Conservation (phyloP, 495 filamentous ascomycete genomes). For the Hyaloscypha hepaticicola region DNA sequence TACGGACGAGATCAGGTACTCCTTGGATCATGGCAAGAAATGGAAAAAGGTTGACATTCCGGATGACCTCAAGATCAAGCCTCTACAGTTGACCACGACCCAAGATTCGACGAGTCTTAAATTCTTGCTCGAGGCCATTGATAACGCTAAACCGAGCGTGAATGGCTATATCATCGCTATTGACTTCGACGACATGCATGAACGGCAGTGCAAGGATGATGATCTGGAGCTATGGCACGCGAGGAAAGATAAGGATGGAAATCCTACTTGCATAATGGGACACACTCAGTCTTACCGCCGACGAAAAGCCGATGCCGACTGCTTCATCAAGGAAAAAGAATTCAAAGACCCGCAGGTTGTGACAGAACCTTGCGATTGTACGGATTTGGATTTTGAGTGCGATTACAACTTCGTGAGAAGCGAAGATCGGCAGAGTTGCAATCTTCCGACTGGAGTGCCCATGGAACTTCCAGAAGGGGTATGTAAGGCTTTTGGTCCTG, state of each 20-base stretch:
- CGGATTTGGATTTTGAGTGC: slow-evolving; percentile 84
- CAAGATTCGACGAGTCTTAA: slow-evolving; percentile 89
- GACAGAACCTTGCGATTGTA: slow-evolving; percentile 74
- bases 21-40: slow-evolving; percentile 78
- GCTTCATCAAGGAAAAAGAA: slow-evolving; percentile 75
- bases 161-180: slow-evolving; percentile 64
- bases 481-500: slow-evolving; percentile 60
- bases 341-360: slow-evolving; percentile 70
- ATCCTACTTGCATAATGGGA: slow-evolving; percentile 91
- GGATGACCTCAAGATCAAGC: slow-evolving; percentile 51
- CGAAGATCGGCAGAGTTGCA: slow-evolving; percentile 58
- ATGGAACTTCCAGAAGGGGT: slow-evolving; percentile 53
- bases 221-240: slow-evolving; percentile 91
- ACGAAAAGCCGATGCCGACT: slow-evolving; percentile 80
- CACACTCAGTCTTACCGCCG: slow-evolving; percentile 81
- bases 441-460: slow-evolving; percentile 36
- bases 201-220: slow-evolving; percentile 71
- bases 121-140: slow-evolving; percentile 69
- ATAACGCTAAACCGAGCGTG: slow-evolving; percentile 43
- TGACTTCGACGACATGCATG: slow-evolving; percentile 80
- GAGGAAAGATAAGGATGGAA: slow-evolving; percentile 71
- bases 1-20: slow-evolving; percentile 72
- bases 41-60: slow-evolving; percentile 69
- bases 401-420: slow-evolving; percentile 79
- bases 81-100: slow-evolving; percentile 74